Base-by-base conservation (phyloP, 345 rosid genomes). In the Dipteronia sinensis region DNA sequence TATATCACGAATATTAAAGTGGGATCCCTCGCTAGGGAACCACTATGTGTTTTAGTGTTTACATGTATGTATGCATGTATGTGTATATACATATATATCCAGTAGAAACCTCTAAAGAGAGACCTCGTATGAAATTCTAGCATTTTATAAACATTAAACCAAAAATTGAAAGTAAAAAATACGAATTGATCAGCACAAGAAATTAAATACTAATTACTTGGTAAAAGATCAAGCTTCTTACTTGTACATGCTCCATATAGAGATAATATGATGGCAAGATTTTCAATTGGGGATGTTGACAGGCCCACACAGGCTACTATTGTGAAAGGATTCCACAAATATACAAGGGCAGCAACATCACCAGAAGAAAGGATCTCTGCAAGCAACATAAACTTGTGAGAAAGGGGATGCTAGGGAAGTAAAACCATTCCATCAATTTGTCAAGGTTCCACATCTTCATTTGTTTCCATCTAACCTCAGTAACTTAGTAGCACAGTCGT, bases 251-350 rank as follows among this genome's bases (percentile, higher is more conserved):
- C 97, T 82, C 97, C 98, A 81, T 84, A 89, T 59, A 92, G 87
- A 13, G 97, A 80, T 78, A 90, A 59, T 76, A 94, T 86, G 68
- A 91, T 77, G 63, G 84, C 88, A 82, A 96, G 55, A 83, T 92
- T 93, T 80, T 96, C 99, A 58, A 94, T 66, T 13, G 95, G 90
- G 4, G 99, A 94, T 42, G 99, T 92, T 15, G 98, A 92, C 81
- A 90, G 87, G 64, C 99, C 97, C 82, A 96, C 91, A 47, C 92
- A 93, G 23, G 95, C 87, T 65, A 83, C 87, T 71, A 96, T 86
- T 2, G 98, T 90, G 86, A 96, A 96, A 79, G 99, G 98, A 87
- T 92, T 94, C 94, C 97, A 91, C 59, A 96, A 65, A 84, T 96
- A 94, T 23, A 91, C 89, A 75, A 92, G 88, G 67, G 97, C 94